Evolutionary conservation across 2,329 filamentous ascomycete genomes (phyloP).

Genomic region (Colletotrichum sidae): DNA sequence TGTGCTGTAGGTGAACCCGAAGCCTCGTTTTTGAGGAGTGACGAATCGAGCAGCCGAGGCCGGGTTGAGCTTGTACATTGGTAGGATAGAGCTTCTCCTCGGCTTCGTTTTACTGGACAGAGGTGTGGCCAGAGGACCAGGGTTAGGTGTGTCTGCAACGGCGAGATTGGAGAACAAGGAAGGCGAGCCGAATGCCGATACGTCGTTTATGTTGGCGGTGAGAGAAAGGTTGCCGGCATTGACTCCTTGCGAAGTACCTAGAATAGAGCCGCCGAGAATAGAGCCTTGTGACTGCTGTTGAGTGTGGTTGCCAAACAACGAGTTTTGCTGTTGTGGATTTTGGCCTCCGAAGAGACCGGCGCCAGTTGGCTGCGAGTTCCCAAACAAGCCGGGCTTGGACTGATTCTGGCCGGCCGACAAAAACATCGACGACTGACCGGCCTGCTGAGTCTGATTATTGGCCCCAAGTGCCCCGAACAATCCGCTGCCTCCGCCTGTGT

Average conservation of each 20-base stretch:
- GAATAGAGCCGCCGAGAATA: slow-evolving; percentile 65
- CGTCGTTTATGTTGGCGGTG: slow-evolving; percentile 82
- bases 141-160: slow-evolving; percentile 72
- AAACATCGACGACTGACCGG: slow-evolving; percentile 59
- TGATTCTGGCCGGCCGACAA: slow-evolving; percentile 62
- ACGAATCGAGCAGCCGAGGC: slow-evolving; percentile 81
- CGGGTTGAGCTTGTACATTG: slow-evolving; percentile 88
- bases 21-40: slow-evolving; percentile 88
- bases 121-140: slow-evolving; percentile 92
- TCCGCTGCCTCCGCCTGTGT: slow-evolving; percentile 48
- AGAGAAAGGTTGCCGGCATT: slow-evolving; percentile 65
- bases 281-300: slow-evolving; percentile 57
- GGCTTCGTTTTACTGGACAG: slow-evolving; percentile 80
- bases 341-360: slow-evolving; percentile 66
- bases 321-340: slow-evolving; percentile 57
- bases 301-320: slow-evolving; percentile 59
- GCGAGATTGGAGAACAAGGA: slow-evolving; percentile 84
- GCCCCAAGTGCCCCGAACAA: slow-evolving; percentile 62
- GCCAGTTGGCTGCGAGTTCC: slow-evolving; percentile 54
- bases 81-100: slow-evolving; percentile 83
- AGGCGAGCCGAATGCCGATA: slow-evolving; percentile 90
- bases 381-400: slow-evolving; percentile 68
- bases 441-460: slow-evolving; percentile 49
- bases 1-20: slow-evolving; percentile 92
- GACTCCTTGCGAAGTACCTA: slow-evolving; percentile 65